Conservation (phyloP, 495 filamentous ascomycete species). For the Thermothielavioides terrestris region DNA sequence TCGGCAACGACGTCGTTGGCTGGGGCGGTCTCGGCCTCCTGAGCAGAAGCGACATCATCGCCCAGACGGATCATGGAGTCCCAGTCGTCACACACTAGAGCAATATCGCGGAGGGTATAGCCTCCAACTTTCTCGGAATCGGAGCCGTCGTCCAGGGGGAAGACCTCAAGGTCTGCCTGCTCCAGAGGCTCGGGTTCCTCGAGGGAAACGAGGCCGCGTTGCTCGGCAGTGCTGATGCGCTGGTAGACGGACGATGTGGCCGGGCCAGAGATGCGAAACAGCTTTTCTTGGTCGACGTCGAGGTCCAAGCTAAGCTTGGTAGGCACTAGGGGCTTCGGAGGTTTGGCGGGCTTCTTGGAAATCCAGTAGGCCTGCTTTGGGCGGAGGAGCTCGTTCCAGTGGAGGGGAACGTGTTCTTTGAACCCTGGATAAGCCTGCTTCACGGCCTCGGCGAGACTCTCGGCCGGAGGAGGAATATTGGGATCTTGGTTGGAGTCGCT, state of each 20-base stretch:
- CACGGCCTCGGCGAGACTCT: constrained; percentile 60
- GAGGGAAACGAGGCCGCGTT: constrained; percentile 50
- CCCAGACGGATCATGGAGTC: constrained; percentile 45
- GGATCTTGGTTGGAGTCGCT: constrained; percentile 37
- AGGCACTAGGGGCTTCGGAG: constrained; percentile 71
- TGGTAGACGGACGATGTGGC: constrained; percentile 37
- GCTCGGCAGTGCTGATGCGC: constrained; percentile 47
- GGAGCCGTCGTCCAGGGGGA: constrained; percentile 42
- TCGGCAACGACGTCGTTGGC: constrained; percentile 17
- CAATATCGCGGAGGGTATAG: constrained; percentile 63
- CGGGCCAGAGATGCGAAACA: constrained; percentile 60
- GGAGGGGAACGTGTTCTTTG: constrained; percentile 51
- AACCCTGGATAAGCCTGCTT: constrained; percentile 63
- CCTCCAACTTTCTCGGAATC: constrained; percentile 60
- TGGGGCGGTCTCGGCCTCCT: neutral
- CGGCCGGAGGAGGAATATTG: constrained; percentile 47
- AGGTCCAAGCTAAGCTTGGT: constrained; percentile 84
- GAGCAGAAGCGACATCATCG: constrained; percentile 15
- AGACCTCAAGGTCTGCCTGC: constrained; percentile 48
- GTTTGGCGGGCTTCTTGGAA: constrained; percentile 59
- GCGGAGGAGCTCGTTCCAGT: constrained; percentile 66
- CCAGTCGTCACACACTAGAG: constrained; percentile 78
- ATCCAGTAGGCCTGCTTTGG: constrained; percentile 62
- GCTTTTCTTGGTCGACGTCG: constrained; percentile 67
- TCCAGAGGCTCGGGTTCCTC: constrained; percentile 41